A percentile compares a stretch with the other conserved stretches of the same genome.
These are phyloP conservation scores for Lolium perenne DNA, from an alignment of 176 grass and related monocot genomes.

Conservation along the genomic window DNA sequence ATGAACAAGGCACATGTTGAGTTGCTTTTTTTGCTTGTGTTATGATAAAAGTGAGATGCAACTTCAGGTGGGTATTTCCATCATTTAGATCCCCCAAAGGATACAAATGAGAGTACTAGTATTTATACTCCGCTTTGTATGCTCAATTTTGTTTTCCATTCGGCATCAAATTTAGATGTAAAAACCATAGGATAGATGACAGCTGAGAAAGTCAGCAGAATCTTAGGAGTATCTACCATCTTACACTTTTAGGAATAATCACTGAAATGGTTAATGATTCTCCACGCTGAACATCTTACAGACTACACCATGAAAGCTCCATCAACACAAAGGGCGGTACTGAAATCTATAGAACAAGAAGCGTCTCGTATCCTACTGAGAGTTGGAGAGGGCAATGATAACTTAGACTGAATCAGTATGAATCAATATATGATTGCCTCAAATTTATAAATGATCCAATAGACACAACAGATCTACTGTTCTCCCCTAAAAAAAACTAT, in stretches of 20 bases:
- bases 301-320: constrained; percentile 1
- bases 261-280: not conserved
- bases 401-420: not conserved
- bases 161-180: constrained; percentile 20
- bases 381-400: not conserved
- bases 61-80: not conserved
- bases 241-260: constrained; percentile 11
- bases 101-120: not conserved
- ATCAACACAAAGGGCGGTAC: not conserved
- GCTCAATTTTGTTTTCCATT: constrained; percentile 10
- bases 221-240: constrained; percentile 21
- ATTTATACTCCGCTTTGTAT: not conserved
- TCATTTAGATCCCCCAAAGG: not conserved
- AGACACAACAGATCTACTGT: not conserved
- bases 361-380: constrained; percentile 4
- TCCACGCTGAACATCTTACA: constrained; percentile 2
- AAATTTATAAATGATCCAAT: not conserved
- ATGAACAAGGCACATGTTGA: constrained; percentile 25
- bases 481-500: not conserved
- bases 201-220: constrained; percentile 26
- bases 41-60: constrained; percentile 7
- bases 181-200: not conserved
- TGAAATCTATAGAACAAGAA: not conserved
- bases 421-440: not conserved
- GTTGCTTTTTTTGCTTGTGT: constrained; percentile 13